phyloP scores from a whole-genome alignment of 257 asterid genomes.

The Penstemon newberryi region DNA sequence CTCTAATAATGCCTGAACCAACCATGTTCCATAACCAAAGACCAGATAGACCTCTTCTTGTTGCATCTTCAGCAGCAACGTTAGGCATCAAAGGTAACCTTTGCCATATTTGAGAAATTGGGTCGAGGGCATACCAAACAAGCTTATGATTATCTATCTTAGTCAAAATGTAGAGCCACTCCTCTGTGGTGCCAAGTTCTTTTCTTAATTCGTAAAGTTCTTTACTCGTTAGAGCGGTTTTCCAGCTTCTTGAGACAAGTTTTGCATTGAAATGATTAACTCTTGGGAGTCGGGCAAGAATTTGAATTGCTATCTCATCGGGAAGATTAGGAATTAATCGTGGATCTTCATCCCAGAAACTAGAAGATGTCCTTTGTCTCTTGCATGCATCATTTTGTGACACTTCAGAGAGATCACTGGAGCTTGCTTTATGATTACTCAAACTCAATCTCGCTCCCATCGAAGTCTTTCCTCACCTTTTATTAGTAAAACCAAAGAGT shows the following conservation, averaged over 20 bases:
- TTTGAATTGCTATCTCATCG: conserved; percentile 78
- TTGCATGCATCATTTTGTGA: conserved; percentile 63
- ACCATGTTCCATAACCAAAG: conserved; percentile 61
- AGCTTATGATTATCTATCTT: conserved; percentile 59
- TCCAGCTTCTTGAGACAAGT: conserved; percentile 74
- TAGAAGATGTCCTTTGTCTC: conserved; percentile 61
- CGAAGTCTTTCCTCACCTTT: conserved; percentile 14
- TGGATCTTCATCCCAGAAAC: conserved; percentile 67
- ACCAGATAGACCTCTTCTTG: conserved; percentile 47
- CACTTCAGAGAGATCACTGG: conserved; percentile 38
- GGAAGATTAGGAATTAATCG: conserved; percentile 75
- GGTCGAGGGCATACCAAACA: conserved; percentile 82
- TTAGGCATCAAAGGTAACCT: conserved; percentile 76
- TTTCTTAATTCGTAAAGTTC: conserved; percentile 67
- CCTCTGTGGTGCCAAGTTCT: conserved; percentile 70
- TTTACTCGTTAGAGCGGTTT: conserved; percentile 56
- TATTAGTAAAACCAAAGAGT: conserved; percentile 10
- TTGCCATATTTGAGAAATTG: conserved; percentile 66
- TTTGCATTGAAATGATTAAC: conserved; percentile 51
- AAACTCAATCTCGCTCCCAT: conserved; percentile 81
- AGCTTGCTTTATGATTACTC: conserved; percentile 38
- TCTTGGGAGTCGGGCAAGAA: conserved; percentile 79
- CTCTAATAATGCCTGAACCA: conserved; percentile 53
- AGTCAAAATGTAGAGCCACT: conserved; percentile 78
- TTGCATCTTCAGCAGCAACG: conserved; percentile 40